Conservation (phyloP, 2,329 filamentous ascomycete genomes). For the Triangularia verruculosa region DNA sequence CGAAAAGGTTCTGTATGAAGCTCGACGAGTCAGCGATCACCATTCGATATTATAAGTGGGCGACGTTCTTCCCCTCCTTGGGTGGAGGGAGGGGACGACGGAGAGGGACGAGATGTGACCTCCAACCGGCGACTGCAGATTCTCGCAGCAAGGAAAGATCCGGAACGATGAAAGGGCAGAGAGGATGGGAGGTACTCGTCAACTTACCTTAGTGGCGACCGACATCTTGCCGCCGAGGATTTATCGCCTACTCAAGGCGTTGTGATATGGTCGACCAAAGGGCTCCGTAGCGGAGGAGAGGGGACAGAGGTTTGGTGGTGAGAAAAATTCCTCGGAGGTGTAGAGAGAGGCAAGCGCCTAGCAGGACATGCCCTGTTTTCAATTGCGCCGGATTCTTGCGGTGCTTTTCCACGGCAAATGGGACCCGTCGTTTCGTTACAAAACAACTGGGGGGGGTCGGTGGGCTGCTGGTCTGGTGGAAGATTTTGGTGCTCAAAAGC, state of each 20-base stretch:
- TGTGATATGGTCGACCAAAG: conserved; percentile 32
- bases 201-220: conserved; percentile 59
- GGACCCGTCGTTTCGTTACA: conserved; percentile 3
- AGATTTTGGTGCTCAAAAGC: background rate
- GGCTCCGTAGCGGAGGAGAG: conserved; percentile 21
- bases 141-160: background rate
- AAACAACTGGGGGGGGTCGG: background rate
- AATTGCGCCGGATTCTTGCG: background rate
- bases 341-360: conserved; percentile 3
- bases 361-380: background rate
- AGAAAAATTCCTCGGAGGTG: conserved; percentile 15
- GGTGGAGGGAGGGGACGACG: background rate
- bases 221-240: conserved; percentile 53
- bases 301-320: conserved; percentile 18
- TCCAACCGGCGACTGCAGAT: background rate
- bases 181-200: background rate
- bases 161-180: background rate
- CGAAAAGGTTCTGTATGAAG: conserved; percentile 79
- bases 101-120: background rate
- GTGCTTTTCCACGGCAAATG: background rate
- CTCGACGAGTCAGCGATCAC: conserved; percentile 28
- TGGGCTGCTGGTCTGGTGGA: background rate
- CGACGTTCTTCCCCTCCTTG: background rate
- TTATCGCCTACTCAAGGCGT: conserved; percentile 39
- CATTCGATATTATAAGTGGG: background rate